Evolutionary conservation across 306 rosid genomes (phyloP).

Genomic region (Cucurbita maxima): DNA sequence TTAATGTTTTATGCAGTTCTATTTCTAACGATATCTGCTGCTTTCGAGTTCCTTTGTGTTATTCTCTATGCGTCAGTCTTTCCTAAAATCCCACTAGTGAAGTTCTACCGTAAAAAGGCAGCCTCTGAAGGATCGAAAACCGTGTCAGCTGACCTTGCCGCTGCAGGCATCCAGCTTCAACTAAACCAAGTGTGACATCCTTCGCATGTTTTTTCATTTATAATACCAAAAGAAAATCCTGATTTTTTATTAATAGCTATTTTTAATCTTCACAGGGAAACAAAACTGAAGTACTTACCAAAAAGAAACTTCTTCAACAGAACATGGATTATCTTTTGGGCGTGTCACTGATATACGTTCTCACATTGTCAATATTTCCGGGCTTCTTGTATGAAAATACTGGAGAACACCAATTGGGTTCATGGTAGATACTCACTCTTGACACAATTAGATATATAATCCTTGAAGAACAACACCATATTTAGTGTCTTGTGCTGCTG

Average conservation of each 20-base stretch:
- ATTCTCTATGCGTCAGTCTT: conserved; percentile 52
- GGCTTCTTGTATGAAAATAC: conserved; percentile 83
- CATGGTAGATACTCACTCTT: conserved; percentile 31
- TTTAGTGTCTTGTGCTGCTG: neutral
- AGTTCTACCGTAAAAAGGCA: conserved; percentile 64
- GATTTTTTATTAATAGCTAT: neutral
- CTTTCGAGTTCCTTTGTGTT: conserved; percentile 46
- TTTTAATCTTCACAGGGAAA: conserved; percentile 18
- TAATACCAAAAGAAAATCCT: neutral
- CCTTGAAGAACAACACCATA: neutral
- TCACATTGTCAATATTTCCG: conserved; percentile 69
- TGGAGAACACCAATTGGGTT: conserved; percentile 57
- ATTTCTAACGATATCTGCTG: conserved; percentile 39
- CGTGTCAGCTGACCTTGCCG: conserved; percentile 70
- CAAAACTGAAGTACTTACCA: conserved; percentile 33
- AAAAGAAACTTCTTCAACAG: conserved; percentile 28
- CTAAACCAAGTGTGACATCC: conserved; percentile 17
- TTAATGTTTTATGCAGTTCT: conserved; percentile 29
- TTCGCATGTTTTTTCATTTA: neutral
- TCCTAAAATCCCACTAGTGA: conserved; percentile 65
- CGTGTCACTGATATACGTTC: conserved; percentile 38
- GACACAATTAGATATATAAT: neutral
- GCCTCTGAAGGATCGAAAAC: conserved; percentile 78
- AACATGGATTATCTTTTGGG: conserved; percentile 48
- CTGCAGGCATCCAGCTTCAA: conserved; percentile 41